Evolutionary conservation across 352 stramenopile genomes (phyloP), one percentile per base, ranked within the genome.

Genomic region (Achlya hypogyna): DNA sequence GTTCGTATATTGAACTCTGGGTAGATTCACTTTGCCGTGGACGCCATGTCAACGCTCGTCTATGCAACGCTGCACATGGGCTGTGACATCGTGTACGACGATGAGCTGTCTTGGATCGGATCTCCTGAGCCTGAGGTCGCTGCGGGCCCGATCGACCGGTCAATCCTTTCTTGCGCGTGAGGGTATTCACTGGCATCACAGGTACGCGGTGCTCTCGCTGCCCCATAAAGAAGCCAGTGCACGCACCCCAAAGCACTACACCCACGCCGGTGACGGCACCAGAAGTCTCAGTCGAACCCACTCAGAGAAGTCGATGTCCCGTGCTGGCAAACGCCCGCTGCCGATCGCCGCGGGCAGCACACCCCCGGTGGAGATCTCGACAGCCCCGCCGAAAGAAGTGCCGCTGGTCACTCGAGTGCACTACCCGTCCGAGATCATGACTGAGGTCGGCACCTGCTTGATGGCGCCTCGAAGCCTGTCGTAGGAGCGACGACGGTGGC

Each of bases 11-110:
- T 3, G 38, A 45, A 10, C 38, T 1, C 4, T 10, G 4, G 1
- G 25, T 56, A 63, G 54, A n/a, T 63, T n/a, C 2, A 56, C 2
- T 63, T 63, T 32, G 25, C n/a, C 9, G 29, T 63, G 29, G 35
- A 63, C 22, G 42, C 42, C 1, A 51, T 49, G 54, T 12, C 28
- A 5, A 43, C 35, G 3, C 5, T 22, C 2, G 29, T 59, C 3
- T 54, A 53, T 29, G 8, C 59, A 6, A 66, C 47, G 25, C 10
- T 66, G 47, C 47, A 54, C 28, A 66, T 66, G 59, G 59, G 59
- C n/a, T 58, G 43, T 22, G 47, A 34, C 47, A 59, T 66, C 25
- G 23, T 25, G 20, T 56, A 66, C 32, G 59, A 66, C n/a, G 38
- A 51, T 14, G n/a, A 18, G 3, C 20, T 66, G 3, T n/a, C 31